Evolutionary conservation across 768 basidiomycete species (phyloP), one percentile per base, ranked within the genome.

Genomic region (Lactarius evosmus): DNA sequence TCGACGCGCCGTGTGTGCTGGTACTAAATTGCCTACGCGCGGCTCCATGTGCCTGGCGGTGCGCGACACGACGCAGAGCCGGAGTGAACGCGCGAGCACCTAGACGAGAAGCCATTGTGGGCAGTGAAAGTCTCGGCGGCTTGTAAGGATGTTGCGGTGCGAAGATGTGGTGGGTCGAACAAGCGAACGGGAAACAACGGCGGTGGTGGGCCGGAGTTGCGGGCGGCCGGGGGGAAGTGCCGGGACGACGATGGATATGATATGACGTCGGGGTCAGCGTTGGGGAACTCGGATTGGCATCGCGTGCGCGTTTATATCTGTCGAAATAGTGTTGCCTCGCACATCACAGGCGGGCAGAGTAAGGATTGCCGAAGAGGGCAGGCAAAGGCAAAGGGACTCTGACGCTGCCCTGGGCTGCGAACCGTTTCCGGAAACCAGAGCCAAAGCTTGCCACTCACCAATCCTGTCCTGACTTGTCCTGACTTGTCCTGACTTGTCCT

Each of bases 261-360:
- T 44, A 46, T 63, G 57, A 63, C 51, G 62, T 53, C 51, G 62
- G n/a, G n/a, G n/a, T n/a, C n/a, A n/a, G n/a, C n/a, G n/a, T n/a
- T n/a, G n/a, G n/a, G n/a, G n/a, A n/a, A n/a, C n/a, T n/a, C n/a
- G n/a, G n/a, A n/a, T n/a, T n/a, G n/a, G n/a, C n/a, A n/a, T 41
- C 41, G 41, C 41, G 41, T 46, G 44, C 11, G 2, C 12, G 1
- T 46, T 46, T 22, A 22, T 49, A 11, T 49, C 46, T 49, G 25
- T 49, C 46, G 25, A 25, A 49, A 49, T 49, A 49, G 7, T 6
- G 1, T 38, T 32, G 19, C 62, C 50, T 57, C 49, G 17, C 41
- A 46, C 53, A 46, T 55, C 41, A 55, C 60, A 49, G 44, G 46
- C 52, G 36, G 36, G 38, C 46, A 14, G 46, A 7, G 60, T 53